Evolutionary conservation across 1,284 basidiomycete species (phyloP), one percentile per base, ranked within the genome.

Genomic region (Pterulicium gracile): DNA sequence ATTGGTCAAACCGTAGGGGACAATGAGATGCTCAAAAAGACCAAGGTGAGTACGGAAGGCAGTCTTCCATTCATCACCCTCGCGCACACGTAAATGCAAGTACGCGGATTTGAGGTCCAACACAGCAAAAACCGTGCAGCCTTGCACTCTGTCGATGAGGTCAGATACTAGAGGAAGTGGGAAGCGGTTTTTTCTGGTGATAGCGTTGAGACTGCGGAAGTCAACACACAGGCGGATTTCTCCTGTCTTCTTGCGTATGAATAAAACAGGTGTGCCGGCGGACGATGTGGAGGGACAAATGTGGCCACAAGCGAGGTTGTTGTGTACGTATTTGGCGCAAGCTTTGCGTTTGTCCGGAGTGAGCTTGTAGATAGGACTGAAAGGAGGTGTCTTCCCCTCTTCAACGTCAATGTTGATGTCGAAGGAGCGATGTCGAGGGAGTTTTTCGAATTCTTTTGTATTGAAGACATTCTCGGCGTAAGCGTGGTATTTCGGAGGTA

Each of bases 191-290:
- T 62, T 62, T 41, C 53, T 53, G 2, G 61, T 62, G 43, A 62
- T 56, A 3, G 47, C 43, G 44, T 73, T 73, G 22, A 74, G 55
- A 2, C 56, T 56, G 0, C 65, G 53, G 52, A 69, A 75, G 49
- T 75, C 67, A 1, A 69, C 57, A 43, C 65, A 67, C 0, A 57
- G 49, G 7, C 49, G 43, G 17, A 69, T 58, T 0, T 50, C 46
- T 3, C 68, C 64, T 50, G 67, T 64, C 53, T 73, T 74, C 54
- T 74, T 73, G 43, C 61, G 60, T 24, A 70, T 61, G 49, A 75
- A 76, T 0, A 77, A 59, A 35, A 75, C 55, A 0, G 68, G 68
- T 0, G 69, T 53, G 0, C 56, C 63, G n/a, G 57, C 57, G 3
- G 64, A 56, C 3, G 64, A 66, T 3, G 55, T 62, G 1, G 65